Evolutionary conservation across 139 green algal species (phyloP).

Genomic region (Bryopsis sp.): DNA sequence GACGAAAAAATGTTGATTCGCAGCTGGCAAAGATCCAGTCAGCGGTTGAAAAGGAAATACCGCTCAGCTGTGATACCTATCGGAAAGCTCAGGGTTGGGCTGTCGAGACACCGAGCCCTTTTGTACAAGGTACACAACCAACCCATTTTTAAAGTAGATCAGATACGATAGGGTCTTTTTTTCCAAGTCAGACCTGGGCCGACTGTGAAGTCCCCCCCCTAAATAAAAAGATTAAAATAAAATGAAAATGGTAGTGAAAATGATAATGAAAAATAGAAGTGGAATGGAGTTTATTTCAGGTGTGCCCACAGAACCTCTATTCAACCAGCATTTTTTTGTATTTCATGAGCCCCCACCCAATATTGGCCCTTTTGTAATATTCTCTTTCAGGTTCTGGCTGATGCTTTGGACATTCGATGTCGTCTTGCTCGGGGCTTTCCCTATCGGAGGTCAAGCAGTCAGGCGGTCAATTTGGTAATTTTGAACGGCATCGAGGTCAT

Average conservation of each 20-base stretch:
- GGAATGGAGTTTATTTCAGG: too few species aligned
- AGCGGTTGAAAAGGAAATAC: conserved; percentile 21
- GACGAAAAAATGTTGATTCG: neutral
- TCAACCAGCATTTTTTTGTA: too few species aligned
- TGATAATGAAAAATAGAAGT: too few species aligned
- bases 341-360: too few species aligned
- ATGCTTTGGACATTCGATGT: conserved; percentile 48
- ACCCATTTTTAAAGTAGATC: too few species aligned
- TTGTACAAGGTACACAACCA: conserved; percentile 81
- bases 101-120: conserved; percentile 60
- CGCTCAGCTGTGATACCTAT: conserved; percentile 43
- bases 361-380: neutral
- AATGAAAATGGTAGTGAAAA: too few species aligned
- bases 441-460: conserved; percentile 6
- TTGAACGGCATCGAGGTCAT: conserved; percentile 15
- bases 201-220: too few species aligned
- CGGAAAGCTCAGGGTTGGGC: conserved; percentile 44
- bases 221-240: too few species aligned
- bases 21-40: conserved; percentile 11
- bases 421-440: conserved; percentile 38
- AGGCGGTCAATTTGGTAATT: conserved; percentile 9
- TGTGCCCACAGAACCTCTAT: too few species aligned
- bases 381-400: conserved; percentile 37
- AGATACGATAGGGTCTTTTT: too few species aligned
- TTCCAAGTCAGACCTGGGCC: too few species aligned